Evolutionary conservation across 2,329 filamentous ascomycete species (phyloP).

Genomic region (Colletotrichum melonis): DNA sequence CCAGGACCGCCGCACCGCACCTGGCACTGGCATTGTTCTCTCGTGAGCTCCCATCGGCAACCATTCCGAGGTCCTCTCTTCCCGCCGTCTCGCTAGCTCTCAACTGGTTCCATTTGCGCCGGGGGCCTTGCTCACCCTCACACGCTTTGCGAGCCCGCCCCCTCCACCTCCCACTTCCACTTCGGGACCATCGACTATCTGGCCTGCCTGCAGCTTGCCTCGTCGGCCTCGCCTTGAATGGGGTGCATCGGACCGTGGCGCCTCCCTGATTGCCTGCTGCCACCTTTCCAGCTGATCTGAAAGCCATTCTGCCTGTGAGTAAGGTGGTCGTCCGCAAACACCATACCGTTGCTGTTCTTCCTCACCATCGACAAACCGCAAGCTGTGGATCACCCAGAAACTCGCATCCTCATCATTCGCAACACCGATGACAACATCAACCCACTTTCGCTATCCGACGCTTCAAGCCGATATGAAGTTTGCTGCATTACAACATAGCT

Average conservation of each 20-base stretch:
- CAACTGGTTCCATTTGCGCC: slow-evolving; percentile 20
- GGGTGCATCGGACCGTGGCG: slow-evolving; percentile 4
- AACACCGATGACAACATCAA: slow-evolving; percentile 19
- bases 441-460: background rate
- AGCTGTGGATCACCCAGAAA: slow-evolving; percentile 18
- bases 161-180: slow-evolving; percentile 20
- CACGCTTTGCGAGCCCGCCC: background rate
- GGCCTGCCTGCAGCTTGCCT: slow-evolving; percentile 34
- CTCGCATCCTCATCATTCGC: slow-evolving; percentile 13
- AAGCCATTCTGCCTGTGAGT: slow-evolving; percentile 24
- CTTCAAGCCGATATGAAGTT: slow-evolving; percentile 22
- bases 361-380: background rate
- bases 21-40: slow-evolving; percentile 4
- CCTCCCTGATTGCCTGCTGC: background rate
- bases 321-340: slow-evolving; percentile 1
- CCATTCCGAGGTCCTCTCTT: background rate
- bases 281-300: slow-evolving; percentile 16
- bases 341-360: background rate
- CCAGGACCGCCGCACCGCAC: background rate
- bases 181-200: slow-evolving; percentile 15
- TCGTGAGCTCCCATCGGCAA: background rate
- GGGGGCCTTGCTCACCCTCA: slow-evolving; percentile 26
- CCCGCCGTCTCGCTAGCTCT: background rate
- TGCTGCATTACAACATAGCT: slow-evolving; percentile 14
- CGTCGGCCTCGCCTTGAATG: slow-evolving; percentile 22